Conservation (phyloP, 345 rosid species). For the Murraya koenigii region DNA sequence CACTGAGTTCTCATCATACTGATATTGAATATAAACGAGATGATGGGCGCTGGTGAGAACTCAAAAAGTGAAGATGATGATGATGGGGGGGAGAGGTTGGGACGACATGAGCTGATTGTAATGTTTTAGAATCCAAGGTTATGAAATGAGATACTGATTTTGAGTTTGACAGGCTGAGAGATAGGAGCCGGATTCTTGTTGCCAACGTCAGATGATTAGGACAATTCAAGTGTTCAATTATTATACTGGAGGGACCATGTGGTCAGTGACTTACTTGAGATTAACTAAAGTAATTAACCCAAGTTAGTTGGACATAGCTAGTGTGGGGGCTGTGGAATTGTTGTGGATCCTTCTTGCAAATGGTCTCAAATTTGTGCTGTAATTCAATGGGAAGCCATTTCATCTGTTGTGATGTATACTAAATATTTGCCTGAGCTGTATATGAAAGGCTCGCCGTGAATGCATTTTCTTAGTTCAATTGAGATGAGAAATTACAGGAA, state of each 20-base stretch:
- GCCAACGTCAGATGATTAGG: constrained; percentile 21
- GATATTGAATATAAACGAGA: not conserved
- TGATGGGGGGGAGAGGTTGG: not conserved
- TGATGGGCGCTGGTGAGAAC: not conserved
- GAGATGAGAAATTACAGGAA: no score
- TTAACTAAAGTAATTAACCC: not conserved
- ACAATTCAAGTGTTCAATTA: constrained; percentile 22
- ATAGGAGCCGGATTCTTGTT: constrained; percentile 13
- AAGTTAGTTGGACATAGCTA: not conserved
- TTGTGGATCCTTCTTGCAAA: not conserved
- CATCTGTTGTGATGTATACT: not conserved
- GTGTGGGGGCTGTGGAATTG: not conserved
- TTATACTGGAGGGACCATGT: constrained; percentile 17
- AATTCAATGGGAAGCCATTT: not conserved
- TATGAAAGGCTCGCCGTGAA: not conserved
- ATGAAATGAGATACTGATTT: not conserved
- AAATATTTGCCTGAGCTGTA: not conserved
- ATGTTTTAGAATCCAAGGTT: constrained; percentile 20
- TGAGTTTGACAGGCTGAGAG: not conserved
- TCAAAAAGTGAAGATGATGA: constrained; percentile 12
- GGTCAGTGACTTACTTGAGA: constrained; percentile 11
- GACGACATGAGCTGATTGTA: constrained; percentile 6
- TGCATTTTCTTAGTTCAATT: no score
- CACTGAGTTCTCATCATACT: not conserved
- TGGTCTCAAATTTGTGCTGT: not conserved